phyloP scores from a whole-genome alignment of 768 basidiomycete genomes.

The Kwoniella bestiolae region DNA sequence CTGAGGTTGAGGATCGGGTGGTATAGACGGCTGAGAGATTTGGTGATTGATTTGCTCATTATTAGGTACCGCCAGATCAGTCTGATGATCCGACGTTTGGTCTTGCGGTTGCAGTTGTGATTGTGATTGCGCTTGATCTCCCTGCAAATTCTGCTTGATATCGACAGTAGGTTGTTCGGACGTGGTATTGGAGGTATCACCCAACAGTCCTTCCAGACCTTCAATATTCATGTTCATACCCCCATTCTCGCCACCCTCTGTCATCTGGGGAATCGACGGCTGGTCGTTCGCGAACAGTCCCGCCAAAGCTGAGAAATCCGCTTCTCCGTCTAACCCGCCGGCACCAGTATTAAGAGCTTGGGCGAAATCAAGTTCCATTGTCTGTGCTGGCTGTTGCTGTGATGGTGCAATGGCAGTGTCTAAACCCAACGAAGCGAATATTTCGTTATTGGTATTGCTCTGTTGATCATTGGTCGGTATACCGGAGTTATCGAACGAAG shows the following conservation, averaged over 20 bases:
- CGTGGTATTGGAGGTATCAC: too few relatives aligned
- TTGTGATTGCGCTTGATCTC: constrained; percentile 2
- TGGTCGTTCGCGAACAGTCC: constrained; percentile 23
- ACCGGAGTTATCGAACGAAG: constrained; percentile 3
- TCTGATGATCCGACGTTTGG: too few relatives aligned
- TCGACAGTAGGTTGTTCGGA: too few relatives aligned
- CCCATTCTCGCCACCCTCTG: background rate
- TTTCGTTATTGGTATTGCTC: background rate
- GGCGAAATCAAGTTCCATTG: constrained; percentile 20
- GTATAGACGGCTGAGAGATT: background rate
- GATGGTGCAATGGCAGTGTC: background rate
- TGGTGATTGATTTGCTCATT: too few relatives aligned
- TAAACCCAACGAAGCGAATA: constrained; percentile 9
- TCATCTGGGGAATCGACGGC: background rate
- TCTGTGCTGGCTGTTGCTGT: constrained; percentile 1
- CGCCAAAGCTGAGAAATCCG: constrained; percentile 26
- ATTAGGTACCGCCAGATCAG: too few relatives aligned
- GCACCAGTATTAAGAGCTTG: constrained; percentile 1
- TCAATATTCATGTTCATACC: background rate
- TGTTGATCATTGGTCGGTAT: background rate
- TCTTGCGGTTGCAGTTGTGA: constrained; percentile 2
- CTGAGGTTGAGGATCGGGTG: background rate
- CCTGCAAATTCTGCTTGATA: too few relatives aligned
- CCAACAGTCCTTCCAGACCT: background rate
- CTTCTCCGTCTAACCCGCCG: constrained; percentile 5